phyloP scores from a whole-genome alignment of 306 rosid genomes.

The Medicago ruthenica region DNA sequence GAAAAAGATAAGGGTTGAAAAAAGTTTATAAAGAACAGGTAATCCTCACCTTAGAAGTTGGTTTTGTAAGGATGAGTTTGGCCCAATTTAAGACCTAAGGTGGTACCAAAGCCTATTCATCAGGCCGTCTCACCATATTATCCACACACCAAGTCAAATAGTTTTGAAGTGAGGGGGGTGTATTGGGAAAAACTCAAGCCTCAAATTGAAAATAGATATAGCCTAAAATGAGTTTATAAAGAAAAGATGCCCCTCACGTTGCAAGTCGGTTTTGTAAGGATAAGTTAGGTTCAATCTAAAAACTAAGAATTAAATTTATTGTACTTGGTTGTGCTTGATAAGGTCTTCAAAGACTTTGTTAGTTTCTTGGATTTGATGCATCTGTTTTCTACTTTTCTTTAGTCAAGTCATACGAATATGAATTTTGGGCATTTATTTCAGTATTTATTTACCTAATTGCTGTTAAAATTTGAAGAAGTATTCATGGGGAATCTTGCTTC shows the following conservation, averaged over 20 bases:
- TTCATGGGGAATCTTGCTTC: constrained; percentile 40
- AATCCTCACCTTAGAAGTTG: neutral
- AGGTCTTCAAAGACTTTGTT: constrained; percentile 11
- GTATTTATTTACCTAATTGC: constrained; percentile 18
- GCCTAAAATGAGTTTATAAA: neutral
- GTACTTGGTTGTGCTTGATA: constrained; percentile 13
- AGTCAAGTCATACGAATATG: constrained; percentile 7
- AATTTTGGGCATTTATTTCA: constrained; percentile 20
- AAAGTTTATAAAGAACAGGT: neutral
- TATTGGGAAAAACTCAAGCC: neutral
- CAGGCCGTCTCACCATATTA: neutral
- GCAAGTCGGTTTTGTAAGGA: neutral
- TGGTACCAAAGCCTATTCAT: neutral
- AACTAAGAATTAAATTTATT: neutral
- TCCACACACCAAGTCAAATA: neutral
- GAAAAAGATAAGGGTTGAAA: neutral
- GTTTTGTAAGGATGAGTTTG: neutral
- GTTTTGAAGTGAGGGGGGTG: neutral
- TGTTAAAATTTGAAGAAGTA: constrained; percentile 20
- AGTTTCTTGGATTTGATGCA: constrained; percentile 36
- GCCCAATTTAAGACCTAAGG: neutral
- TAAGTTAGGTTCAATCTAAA: neutral
- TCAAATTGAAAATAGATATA: neutral
- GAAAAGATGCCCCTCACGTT: neutral
- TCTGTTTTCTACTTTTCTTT: constrained; percentile 25